Evolutionary conservation across 805 yeast species (phyloP), one percentile per base, ranked within the genome.

Genomic region (Teunomyces gatunensis): DNA sequence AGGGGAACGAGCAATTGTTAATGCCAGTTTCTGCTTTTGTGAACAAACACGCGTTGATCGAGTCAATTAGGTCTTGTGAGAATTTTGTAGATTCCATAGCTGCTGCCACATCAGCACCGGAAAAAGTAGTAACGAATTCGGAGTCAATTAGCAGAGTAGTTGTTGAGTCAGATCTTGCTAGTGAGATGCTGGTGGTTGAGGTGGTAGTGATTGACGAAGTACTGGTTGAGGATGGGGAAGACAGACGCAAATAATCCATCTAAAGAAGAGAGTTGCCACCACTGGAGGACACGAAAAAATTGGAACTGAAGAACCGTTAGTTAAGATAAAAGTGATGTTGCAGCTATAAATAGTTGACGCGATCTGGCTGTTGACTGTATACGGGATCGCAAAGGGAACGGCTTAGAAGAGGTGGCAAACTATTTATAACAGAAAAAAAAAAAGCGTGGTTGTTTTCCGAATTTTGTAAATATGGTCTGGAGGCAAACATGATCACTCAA

Each of bases 41-140:
- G 42, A 49, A 49, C 13, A 49, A 27, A 4, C 47, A 46, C 6
- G 47, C 52, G 46, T 49, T 49, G 20, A 49, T 28, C 20, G 45
- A 39, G 4, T 44, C 35, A 15, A 47, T 44, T n/a, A 47, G 34
- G 33, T 39, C 42, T 6, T 35, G 27, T 15, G 37, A 12, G 33
- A 23, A 15, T 23, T 37, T 23, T 7, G 29, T 6, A 12, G 25
- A 23, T 23, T 35, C 39, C 39, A 35, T 28, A 2, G 17, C 34
- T 13, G 44, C 11, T 27, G 27, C 33, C 10, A 25, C 23, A 13
- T 25, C 34, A 20, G 23, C 23, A 15, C 13, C 13, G 6, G 29
- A 21, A 33, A 27, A 40, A 13, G 34, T 11, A 33, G 23, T 15
- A 10, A n/a, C 28, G 18, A 10, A n/a, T 9, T 32, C 34, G 5